Evolutionary conservation across 2,329 filamentous ascomycete genomes (phyloP).

Genomic region (Fusarium marasasianum): DNA sequence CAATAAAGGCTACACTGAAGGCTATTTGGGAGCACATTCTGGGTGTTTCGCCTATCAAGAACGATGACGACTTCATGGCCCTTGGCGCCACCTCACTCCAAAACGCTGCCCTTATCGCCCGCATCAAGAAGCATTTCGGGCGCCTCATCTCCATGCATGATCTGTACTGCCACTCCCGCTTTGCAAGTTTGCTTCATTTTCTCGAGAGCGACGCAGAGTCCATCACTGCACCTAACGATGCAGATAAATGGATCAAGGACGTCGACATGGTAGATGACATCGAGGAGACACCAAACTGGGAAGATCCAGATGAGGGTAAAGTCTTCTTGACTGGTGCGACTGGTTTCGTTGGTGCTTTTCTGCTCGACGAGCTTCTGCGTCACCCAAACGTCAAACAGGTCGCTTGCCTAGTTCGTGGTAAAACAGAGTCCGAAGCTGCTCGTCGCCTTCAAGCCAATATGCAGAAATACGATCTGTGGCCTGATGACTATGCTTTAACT

Average conservation of each 20-base stretch:
- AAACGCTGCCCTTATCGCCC: slow-evolving; percentile 1
- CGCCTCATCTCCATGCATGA: slow-evolving; percentile 4
- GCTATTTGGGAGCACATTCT: not conserved
- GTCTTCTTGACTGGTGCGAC: not conserved
- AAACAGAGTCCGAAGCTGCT: not conserved
- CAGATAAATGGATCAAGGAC: not conserved
- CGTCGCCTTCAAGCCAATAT: not conserved
- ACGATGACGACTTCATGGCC: not conserved
- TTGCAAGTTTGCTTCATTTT: not conserved
- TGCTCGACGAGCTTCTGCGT: not conserved
- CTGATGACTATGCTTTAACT: not conserved
- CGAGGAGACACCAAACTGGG: not conserved
- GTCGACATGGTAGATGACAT: not conserved
- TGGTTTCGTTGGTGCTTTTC: not conserved
- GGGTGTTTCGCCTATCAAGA: not conserved
- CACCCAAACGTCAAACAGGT: not conserved
- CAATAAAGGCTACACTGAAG: not conserved
- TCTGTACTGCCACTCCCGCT: not conserved
- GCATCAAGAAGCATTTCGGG: not conserved
- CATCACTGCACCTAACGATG: not conserved
- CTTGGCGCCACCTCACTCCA: not conserved
- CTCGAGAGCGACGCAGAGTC: not conserved
- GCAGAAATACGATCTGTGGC: slow-evolving; percentile 1
- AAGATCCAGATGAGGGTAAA: not conserved
- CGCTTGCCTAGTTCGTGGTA: not conserved